Base-by-base conservation (phyloP, 768 basidiomycete species). In the Podaxis sp. region DNA sequence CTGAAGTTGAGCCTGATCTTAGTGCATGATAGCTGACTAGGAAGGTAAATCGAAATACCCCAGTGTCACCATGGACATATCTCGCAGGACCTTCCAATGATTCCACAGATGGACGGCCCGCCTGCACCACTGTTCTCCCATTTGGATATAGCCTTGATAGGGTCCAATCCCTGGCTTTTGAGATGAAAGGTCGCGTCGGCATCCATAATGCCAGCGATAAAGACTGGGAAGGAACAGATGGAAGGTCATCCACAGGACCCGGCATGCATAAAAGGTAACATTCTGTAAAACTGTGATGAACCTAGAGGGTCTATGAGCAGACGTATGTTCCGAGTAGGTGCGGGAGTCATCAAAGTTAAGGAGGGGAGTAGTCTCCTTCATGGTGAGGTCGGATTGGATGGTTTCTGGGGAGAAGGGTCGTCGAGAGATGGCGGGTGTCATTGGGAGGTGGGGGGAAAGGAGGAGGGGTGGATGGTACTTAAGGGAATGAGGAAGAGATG, bases 381-480 rank as follows among this genome's bases (percentile, higher is more conserved):
- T 63, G 46, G 72, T 60, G 24, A 69, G 61, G 69, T 72, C 70
- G 28, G 70, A 64, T 12, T 66, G 63, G 62, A 71, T 67, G 53
- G 71, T 33, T 56, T 70, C 65, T 4, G 73, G 71, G 53, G 70
- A 73, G 64, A 70, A 69, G 62, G 73, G 65, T 65, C 77, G 80
- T 62, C 72, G 71, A 56, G 79, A 67, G 40, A 74, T 71, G 30
- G 30, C 8, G 69, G 77, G 68, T 60, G 83, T 76, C 84, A 85
- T 83, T 63, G 69, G 67, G 63, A 62, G 69, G 65, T 66, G 70
- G 70, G 66, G 72, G 65, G 64, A 60, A 40, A 46, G 17, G 24
- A n/a, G 30, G 67, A 51, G 64, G 65, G 65, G 68, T 60, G 66
- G 69, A 64, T 67, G 67, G 63, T 68, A 64, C 69, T 60, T 65